Evolutionary conservation across 2,329 filamentous ascomycete genomes (phyloP).

Genomic region (Stachybotrys chartarum): DNA sequence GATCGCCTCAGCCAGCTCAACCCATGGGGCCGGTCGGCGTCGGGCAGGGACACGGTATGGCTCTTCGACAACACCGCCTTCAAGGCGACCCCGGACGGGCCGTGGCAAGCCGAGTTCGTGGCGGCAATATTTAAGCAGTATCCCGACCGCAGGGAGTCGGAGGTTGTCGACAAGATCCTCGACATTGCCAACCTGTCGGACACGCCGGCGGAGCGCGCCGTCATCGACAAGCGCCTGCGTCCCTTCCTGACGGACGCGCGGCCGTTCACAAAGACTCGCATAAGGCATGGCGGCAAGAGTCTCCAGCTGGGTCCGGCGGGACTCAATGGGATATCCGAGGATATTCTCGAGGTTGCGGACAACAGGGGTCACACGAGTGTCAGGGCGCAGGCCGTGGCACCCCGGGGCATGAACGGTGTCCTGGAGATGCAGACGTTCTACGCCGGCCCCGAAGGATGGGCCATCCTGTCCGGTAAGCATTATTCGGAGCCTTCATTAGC

Average conservation of each 20-base stretch:
- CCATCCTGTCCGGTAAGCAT: constrained; percentile 61
- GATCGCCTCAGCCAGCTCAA: constrained; percentile 46
- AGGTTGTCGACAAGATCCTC: constrained; percentile 63
- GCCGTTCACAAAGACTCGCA: constrained; percentile 60
- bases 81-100: constrained; percentile 36
- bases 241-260: constrained; percentile 75
- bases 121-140: constrained; percentile 73
- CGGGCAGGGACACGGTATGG: constrained; percentile 70
- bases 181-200: constrained; percentile 60
- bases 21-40: constrained; percentile 53
- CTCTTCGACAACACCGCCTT: constrained; percentile 86
- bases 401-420: constrained; percentile 44
- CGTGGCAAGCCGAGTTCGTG: constrained; percentile 79
- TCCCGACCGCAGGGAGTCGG: constrained; percentile 58
- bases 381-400: constrained; percentile 41
- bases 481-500: neutral
- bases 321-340: constrained; percentile 63
- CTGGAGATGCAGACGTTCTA: constrained; percentile 64
- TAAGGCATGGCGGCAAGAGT: constrained; percentile 44
- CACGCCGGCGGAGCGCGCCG: constrained; percentile 48
- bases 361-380: constrained; percentile 37
- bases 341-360: constrained; percentile 47
- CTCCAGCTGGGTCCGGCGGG: constrained; percentile 63
- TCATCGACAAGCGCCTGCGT: constrained; percentile 60
- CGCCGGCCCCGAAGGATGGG: constrained; percentile 73